Percentiles rank a stretch among this genome's conserved stretches.
Evolutionary conservation across 75 land plant genomes (phyloP).

Genomic region (Pinus tabuliformis): DNA sequence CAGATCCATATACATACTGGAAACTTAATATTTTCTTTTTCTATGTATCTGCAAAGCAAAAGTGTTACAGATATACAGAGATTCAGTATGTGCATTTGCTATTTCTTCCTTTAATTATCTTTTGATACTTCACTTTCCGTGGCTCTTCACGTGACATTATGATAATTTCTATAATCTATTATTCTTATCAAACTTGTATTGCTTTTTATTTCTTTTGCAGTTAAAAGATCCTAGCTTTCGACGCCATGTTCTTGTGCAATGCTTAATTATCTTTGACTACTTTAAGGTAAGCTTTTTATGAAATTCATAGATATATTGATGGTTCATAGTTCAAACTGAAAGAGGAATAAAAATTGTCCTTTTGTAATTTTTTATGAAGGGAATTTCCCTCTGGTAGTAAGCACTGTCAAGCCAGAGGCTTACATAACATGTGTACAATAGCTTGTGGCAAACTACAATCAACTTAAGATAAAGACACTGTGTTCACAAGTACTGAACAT

Average conservation of each 20-base stretch:
- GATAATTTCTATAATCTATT: neutral
- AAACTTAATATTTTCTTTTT: neutral
- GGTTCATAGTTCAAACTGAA: too few relatives aligned
- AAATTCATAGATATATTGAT: neutral
- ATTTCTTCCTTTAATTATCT: neutral
- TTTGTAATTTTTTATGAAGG: neutral
- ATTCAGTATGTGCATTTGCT: neutral
- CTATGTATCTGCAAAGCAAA: neutral
- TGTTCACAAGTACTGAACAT: neutral
- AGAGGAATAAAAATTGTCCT: neutral
- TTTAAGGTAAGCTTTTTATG: constrained; percentile 36
- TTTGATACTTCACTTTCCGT: neutral
- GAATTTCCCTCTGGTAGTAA: neutral
- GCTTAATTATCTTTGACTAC: constrained; percentile 93
- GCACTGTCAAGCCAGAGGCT: neutral
- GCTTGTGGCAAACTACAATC: neutral
- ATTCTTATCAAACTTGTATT: neutral
- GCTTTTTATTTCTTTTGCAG: constrained; percentile 32
- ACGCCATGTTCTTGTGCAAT: constrained; percentile 93
- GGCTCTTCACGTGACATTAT: neutral
- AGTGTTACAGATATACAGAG: neutral
- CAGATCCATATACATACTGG: too few relatives aligned
- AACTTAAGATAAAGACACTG: too few relatives aligned
- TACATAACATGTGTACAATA: neutral
- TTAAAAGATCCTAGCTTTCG: constrained; percentile 98